phyloP scores from a whole-genome alignment of 2,329 filamentous ascomycete species.

The Penicillium sp. region DNA sequence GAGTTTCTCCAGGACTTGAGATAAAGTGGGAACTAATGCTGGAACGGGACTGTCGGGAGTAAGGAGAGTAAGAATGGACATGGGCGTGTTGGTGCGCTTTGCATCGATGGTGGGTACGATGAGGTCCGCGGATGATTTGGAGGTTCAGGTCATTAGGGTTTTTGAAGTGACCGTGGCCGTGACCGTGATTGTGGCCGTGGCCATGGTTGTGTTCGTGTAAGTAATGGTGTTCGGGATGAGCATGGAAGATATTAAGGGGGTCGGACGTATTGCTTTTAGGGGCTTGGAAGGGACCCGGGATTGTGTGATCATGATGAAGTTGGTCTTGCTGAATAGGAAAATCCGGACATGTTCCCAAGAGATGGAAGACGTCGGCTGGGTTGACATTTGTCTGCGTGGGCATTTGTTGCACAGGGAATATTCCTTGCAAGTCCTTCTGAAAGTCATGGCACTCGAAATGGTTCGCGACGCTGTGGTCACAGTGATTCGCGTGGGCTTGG shows the following conservation, averaged over 20 bases:
- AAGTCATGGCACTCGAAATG: constrained; percentile 33
- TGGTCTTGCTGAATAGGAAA: constrained; percentile 30
- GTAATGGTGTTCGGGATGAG: constrained; percentile 32
- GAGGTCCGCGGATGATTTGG: constrained; percentile 27
- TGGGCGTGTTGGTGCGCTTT: constrained; percentile 34
- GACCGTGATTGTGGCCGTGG: constrained; percentile 18
- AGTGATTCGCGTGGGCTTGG: constrained; percentile 23
- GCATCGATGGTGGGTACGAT: constrained; percentile 37
- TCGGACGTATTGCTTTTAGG: constrained; percentile 23
- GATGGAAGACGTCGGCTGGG: constrained; percentile 37
- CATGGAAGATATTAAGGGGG: constrained; percentile 30
- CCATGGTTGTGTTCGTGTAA: constrained; percentile 23
- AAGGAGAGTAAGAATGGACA: constrained; percentile 35
- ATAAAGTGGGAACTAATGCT: constrained; percentile 39
- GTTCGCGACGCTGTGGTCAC: constrained; percentile 24
- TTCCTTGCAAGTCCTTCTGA: constrained; percentile 29
- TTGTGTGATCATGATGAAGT: constrained; percentile 19
- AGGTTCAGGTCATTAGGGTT: constrained; percentile 26
- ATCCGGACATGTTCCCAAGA: constrained; percentile 37
- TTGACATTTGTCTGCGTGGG: constrained; percentile 33
- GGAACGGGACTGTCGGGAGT: constrained; percentile 38
- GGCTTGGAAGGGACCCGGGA: constrained; percentile 18
- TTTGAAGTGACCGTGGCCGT: constrained; percentile 28
- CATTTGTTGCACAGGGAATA: constrained; percentile 22
- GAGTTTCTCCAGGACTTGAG: constrained; percentile 39